phyloP scores from a whole-genome alignment of 768 basidiomycete species.

The Termitomyces sp. region DNA sequence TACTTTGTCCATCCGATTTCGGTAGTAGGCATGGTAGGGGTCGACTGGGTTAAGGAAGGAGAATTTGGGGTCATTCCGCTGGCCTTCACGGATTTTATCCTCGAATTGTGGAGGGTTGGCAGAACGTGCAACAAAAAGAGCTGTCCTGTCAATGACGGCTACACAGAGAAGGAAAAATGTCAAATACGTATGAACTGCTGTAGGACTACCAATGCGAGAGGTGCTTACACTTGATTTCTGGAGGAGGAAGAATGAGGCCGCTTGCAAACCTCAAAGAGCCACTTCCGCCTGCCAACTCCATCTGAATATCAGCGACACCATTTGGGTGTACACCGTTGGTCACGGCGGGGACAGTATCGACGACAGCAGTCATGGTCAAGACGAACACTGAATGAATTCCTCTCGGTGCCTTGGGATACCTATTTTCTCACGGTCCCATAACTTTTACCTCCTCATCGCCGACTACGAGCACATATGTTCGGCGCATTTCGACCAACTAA shows the following conservation, averaged over 20 bases:
- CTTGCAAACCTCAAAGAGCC: slow-evolving; percentile 57
- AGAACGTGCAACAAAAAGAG: slow-evolving; percentile 87
- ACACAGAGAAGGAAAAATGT: not conserved
- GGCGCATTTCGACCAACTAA: slow-evolving; percentile 78
- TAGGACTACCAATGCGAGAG: slow-evolving; percentile 32
- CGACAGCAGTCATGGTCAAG: slow-evolving; percentile 45
- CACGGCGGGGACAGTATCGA: slow-evolving; percentile 21
- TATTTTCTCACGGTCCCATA: slow-evolving; percentile 30
- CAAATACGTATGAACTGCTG: slow-evolving; percentile 5
- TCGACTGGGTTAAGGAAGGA: slow-evolving; percentile 96
- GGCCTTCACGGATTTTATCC: slow-evolving; percentile 95
- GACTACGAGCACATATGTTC: slow-evolving; percentile 54
- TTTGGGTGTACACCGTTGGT: slow-evolving; percentile 39
- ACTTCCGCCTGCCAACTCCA: slow-evolving; percentile 29
- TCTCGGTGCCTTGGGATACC: slow-evolving; percentile 2
- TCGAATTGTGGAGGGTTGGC: slow-evolving; percentile 91
- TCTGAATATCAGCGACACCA: slow-evolving; percentile 38
- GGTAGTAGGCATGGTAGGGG: slow-evolving; percentile 98
- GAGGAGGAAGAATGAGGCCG: slow-evolving; percentile 93
- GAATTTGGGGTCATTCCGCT: slow-evolving; percentile 96
- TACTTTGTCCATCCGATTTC: slow-evolving; percentile 84
- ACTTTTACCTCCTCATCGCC: slow-evolving; percentile 10
- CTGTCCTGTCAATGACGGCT: slow-evolving; percentile 97
- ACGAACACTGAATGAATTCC: slow-evolving; percentile 18
- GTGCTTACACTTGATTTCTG: slow-evolving; percentile 85